Evolutionary conservation across 2,329 filamentous ascomycete species (phyloP), one percentile per base, ranked within the genome.

Genomic region (Aspergillus fructus): DNA sequence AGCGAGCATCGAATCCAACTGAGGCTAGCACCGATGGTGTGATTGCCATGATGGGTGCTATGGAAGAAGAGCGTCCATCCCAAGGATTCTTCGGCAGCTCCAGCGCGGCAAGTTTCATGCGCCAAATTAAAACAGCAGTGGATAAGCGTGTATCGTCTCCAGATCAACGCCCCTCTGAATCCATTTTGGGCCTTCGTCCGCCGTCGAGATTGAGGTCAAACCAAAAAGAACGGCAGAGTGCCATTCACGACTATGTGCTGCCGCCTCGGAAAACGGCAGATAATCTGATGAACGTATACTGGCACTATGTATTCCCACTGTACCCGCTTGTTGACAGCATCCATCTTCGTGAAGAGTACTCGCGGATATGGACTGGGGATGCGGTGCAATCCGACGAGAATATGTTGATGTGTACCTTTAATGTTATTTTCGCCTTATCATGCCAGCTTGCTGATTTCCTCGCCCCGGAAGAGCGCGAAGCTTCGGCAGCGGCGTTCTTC

Each of bases 51-150:
- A 79, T 78, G 6, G 76, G 76, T 0, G 71, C 79, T 1, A 67
- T 77, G 3, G 77, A 78, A 24, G 76, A 79, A 53, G 77, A 74
- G 0, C 73, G 65, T 11, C 61, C 63, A 21, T 77, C 71, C 0
- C 70, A 76, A 13, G 78, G 78, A 17, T 79, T 78, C 57, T 81
- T 80, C 54, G 78, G 78, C 0, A 79, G 73, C 58, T 80, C 77
- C 15, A 80, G 79, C 55, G 76, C 77, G 0, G 77, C 77, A 0
- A 78, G 77, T 2, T 81, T 81, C 48, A 80, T 79, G 27, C 72
- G 72, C 1, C 77, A 80, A 53, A 79, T 81, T 40, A 78, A 76
- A 51, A 74, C 70, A 1, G 77, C 77, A 0, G 76, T 80, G 1
- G 76, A 79, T 53, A 61, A 66, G 41, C 64, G 65, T 27, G 49